phyloP scores from a whole-genome alignment of 2,329 filamentous ascomycete genomes.

The Alternaria brassicae region DNA sequence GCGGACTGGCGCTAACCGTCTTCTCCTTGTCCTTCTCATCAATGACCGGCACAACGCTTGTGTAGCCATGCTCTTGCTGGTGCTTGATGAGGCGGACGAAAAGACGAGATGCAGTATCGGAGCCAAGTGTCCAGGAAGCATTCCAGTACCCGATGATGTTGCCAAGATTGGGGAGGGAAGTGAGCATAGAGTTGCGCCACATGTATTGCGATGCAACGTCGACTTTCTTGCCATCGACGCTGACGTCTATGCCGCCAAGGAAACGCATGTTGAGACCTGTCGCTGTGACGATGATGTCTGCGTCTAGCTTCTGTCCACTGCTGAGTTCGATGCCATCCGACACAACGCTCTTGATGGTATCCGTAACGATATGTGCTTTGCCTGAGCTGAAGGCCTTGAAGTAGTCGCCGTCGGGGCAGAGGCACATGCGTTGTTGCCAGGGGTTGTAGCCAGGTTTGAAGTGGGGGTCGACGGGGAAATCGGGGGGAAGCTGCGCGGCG shows the following conservation, averaged over 20 bases:
- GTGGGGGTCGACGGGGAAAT: constrained; percentile 52
- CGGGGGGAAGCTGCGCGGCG: constrained; percentile 59
- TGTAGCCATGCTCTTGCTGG: constrained; percentile 56
- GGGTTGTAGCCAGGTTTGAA: constrained; percentile 59
- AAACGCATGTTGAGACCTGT: constrained; percentile 67
- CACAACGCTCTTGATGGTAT: constrained; percentile 60
- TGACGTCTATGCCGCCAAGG: constrained; percentile 60
- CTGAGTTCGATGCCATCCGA: constrained; percentile 58
- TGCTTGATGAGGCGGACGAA: constrained; percentile 60
- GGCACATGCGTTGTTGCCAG: constrained; percentile 77
- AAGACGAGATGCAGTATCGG: constrained; percentile 61
- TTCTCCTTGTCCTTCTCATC: constrained; percentile 51
- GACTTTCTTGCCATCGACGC: constrained; percentile 59
- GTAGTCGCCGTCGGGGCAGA: constrained; percentile 69
- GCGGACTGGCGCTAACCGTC: constrained; percentile 51
- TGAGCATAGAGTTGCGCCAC: constrained; percentile 68
- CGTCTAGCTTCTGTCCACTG: constrained; percentile 57
- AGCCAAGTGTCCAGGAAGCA: constrained; percentile 68
- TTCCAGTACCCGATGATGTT: constrained; percentile 68
- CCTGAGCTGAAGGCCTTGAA: constrained; percentile 61
- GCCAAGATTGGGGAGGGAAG: constrained; percentile 67
- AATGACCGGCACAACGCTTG: constrained; percentile 55
- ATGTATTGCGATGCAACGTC: constrained; percentile 60
- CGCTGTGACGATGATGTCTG: constrained; percentile 70
- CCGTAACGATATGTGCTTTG: constrained; percentile 63